Percentiles rank a stretch among this genome's conserved stretches.
These are phyloP conservation scores for Paracoccidioides brasiliensis DNA, from an alignment of 2,329 filamentous ascomycete genomes.

Conservation along the genomic window DNA sequence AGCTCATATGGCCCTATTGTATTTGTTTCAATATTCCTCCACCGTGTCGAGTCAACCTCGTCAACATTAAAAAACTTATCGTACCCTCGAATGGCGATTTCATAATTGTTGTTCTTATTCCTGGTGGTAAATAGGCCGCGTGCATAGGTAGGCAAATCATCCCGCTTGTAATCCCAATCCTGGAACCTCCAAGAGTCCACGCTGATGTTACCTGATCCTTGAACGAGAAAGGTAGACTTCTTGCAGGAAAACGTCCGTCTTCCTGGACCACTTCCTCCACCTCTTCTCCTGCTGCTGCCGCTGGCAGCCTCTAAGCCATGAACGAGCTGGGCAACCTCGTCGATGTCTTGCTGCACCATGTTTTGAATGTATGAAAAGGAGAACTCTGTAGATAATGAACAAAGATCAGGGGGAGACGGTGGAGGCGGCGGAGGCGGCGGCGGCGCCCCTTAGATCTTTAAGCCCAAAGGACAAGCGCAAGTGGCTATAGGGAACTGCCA, in stretches of 20 bases:
- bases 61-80: conserved; percentile 97
- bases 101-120: conserved; percentile 48
- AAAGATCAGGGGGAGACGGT: not conserved
- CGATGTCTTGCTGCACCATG: conserved; percentile 56
- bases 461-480: not conserved
- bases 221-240: conserved; percentile 63
- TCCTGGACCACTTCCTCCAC: conserved; percentile 30
- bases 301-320: conserved; percentile 45
- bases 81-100: conserved; percentile 83
- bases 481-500: not conserved
- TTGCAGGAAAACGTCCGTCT: conserved; percentile 58
- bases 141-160: conserved; percentile 76
- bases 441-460: not conserved
- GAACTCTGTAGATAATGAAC: not conserved
- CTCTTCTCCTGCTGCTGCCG: conserved; percentile 25
- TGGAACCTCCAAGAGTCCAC: conserved; percentile 89
- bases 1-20: conserved; percentile 87
- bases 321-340: conserved; percentile 54
- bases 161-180: conserved; percentile 92
- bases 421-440: not conserved
- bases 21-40: conserved; percentile 60
- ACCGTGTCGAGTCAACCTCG: conserved; percentile 70
- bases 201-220: conserved; percentile 48
- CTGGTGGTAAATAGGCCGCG: conserved; percentile 84
- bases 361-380: conserved; percentile 10